Evolutionary conservation across 2,329 filamentous ascomycete genomes (phyloP).

Genomic region (Talaromyces albobiverticillius): DNA sequence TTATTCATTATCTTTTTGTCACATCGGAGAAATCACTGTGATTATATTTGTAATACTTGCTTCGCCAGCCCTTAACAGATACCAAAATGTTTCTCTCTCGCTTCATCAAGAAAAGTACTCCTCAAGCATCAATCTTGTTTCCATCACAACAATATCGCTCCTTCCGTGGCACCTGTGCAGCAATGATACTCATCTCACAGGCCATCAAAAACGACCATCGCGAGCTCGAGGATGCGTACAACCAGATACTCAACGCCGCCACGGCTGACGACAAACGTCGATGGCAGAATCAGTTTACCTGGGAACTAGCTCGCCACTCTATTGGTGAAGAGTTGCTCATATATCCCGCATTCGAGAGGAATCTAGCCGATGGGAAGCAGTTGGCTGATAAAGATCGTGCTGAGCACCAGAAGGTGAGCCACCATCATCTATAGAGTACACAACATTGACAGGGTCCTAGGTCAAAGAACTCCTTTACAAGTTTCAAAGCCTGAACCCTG

Average conservation of each 20-base stretch:
- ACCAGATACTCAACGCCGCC: constrained; percentile 39
- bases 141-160: too few relatives aligned
- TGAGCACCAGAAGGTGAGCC: constrained; percentile 45
- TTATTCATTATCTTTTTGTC: too few relatives aligned
- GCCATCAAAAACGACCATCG: constrained; percentile 43
- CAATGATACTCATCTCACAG: constrained; percentile 36
- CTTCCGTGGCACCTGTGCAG: too few relatives aligned
- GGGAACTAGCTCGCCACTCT: constrained; percentile 53
- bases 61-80: too few relatives aligned
- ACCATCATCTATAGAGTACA: not conserved
- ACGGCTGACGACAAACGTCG: constrained; percentile 44
- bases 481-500: constrained; percentile 47
- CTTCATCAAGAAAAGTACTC: too few relatives aligned
- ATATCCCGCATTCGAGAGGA: constrained; percentile 54
- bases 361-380: constrained; percentile 43
- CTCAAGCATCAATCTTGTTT: too few relatives aligned
- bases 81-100: too few relatives aligned
- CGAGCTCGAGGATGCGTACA: constrained; percentile 42
- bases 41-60: too few relatives aligned
- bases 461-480: constrained; percentile 51
- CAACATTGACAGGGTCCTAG: constrained; percentile 29
- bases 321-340: constrained; percentile 54
- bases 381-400: constrained; percentile 49
- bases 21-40: too few relatives aligned
- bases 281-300: constrained; percentile 52